Evolutionary conservation across 306 rosid species (phyloP).

Genomic region (Oxytropis ochrocephala): DNA sequence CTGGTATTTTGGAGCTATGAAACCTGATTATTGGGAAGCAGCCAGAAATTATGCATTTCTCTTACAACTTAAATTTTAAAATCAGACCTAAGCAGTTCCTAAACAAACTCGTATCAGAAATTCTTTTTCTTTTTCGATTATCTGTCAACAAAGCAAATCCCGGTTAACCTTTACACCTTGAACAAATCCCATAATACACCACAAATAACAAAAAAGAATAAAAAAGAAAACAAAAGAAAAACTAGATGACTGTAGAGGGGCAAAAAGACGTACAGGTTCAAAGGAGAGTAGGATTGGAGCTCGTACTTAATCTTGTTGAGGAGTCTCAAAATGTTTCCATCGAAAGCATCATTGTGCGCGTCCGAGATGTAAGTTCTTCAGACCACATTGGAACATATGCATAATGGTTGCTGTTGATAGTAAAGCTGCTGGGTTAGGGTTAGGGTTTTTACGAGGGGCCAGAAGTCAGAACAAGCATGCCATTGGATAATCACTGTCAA

Average conservation of each 20-base stretch:
- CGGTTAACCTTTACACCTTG: background rate
- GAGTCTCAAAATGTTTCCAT: conserved; percentile 60
- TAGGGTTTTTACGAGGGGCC: conserved; percentile 43
- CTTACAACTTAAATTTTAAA: no score
- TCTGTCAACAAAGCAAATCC: background rate
- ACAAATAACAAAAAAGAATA: no score
- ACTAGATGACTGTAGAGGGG: background rate
- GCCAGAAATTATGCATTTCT: no score
- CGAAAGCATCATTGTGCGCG: conserved; percentile 68
- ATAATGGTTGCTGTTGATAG: conserved; percentile 9
- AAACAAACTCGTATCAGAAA: no score
- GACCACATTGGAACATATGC: background rate
- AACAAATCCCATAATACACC: no score
- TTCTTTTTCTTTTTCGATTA: no score
- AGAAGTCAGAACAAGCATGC: conserved; percentile 45
- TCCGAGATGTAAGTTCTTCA: conserved; percentile 55
- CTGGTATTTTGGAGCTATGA: no score
- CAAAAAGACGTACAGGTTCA: conserved; percentile 39
- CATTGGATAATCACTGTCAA: conserved; percentile 25
- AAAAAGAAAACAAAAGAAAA: background rate
- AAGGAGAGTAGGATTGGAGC: conserved; percentile 51
- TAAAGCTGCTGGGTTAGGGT: conserved; percentile 4
- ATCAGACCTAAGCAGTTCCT: no score
- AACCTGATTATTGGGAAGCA: no score
- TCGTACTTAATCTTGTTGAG: conserved; percentile 68